phyloP scores from a whole-genome alignment of 2,329 filamentous ascomycete species.

The Exutisphaerella laricina region DNA sequence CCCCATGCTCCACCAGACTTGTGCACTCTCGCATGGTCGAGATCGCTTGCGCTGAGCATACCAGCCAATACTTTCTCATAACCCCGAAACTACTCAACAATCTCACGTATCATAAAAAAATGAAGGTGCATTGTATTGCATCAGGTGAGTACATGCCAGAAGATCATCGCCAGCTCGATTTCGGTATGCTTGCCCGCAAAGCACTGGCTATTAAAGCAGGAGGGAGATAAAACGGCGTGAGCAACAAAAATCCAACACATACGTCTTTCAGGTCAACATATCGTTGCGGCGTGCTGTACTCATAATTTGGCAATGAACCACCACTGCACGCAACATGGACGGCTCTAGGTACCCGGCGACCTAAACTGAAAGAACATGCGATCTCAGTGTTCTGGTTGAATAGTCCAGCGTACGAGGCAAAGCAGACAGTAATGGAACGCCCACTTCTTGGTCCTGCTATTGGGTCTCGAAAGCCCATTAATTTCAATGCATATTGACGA shows the following conservation, averaged over 20 bases:
- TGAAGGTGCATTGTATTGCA: constrained; percentile 91
- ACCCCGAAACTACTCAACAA: constrained; percentile 89
- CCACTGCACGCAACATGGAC: no score
- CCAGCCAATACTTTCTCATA: constrained; percentile 81
- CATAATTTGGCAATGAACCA: no score
- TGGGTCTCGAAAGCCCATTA: no score
- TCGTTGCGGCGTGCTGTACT: no score
- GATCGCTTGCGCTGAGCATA: constrained; percentile 69
- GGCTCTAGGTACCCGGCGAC: no score
- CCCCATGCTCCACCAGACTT: constrained; percentile 50
- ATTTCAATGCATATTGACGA: no score
- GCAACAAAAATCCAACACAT: background rate
- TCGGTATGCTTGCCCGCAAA: constrained; percentile 35
- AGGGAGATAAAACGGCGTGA: background rate
- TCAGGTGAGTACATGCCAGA: constrained; percentile 64
- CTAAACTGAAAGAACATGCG: no score
- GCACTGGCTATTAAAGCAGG: constrained; percentile 25
- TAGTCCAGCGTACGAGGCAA: no score
- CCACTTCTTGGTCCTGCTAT: no score
- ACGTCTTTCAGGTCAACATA: no score
- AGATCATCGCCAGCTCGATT: constrained; percentile 40
- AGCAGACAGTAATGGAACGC: no score
- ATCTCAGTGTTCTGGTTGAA: no score
- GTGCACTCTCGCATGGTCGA: constrained; percentile 98
- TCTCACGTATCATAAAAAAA: constrained; percentile 78